Evolutionary conservation across 2,329 filamentous ascomycete species (phyloP), one percentile per base, ranked within the genome.

Genomic region (Venturia oleaginea): DNA sequence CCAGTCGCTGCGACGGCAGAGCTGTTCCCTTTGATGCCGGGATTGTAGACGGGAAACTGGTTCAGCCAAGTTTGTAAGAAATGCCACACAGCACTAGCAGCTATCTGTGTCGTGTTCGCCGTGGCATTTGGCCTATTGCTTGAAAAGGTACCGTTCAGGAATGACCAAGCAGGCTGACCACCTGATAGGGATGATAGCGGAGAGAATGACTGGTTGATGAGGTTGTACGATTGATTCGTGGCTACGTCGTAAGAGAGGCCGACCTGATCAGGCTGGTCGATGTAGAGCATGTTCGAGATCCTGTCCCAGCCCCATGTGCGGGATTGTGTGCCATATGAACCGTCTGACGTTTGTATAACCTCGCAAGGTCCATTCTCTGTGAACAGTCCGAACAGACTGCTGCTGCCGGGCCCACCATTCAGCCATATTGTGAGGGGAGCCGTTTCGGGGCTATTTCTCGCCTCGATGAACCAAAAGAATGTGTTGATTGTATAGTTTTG

Each of bases 231-330:
- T 17, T 65, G 68, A 46, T 67, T 61, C 19, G 81, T 84, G 8
- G 81, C 77, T 32, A 79, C 80, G 70, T 91, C 89, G 71, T 84
- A 86, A 1, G 86, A 89, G 68, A 88, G 86, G 32, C 85, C 84
- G 60, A 90, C 84, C 74, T 90, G 86, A 67, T 86, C 86, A 30
- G 86, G 86, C 83, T 91, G 73, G 61, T 81, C 79, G 65, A 86
- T 81, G 71, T 83, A 86, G 59, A 86, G 76, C 71, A 86, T 76
- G 68, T 86, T 86, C 38, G 81, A 82, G 57, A 76, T 79, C 65
- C 80, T 78, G 71, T 89, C 86, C 86, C 86, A 89, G 19, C 85
- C 84, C 83, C 84, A 89, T 71, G 84, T 79, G 62, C 84, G 79
- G 11, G 82, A 79, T 59, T 80, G 76, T 0, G 85, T 88, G 17